Base-by-base conservation (phyloP, 352 stramenopile genomes). In the Phytopythium ostracodes region DNA sequence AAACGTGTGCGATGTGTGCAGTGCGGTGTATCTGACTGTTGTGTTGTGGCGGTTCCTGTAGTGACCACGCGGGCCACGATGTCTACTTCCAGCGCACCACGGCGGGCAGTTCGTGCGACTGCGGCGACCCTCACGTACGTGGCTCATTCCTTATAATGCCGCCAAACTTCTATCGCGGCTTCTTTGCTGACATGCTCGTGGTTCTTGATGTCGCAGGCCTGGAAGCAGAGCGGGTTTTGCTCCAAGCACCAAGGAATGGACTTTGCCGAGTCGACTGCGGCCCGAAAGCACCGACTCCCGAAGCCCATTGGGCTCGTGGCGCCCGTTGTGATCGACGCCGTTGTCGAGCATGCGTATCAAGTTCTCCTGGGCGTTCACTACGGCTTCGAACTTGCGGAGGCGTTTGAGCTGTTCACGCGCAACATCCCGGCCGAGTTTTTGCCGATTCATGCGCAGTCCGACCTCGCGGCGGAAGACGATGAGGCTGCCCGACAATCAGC, bases 51-150 rank as follows among this genome's bases (percentile, higher is more conserved):
- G 42, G 15, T 17, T 53, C 18, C n/a, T 40, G 20, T 51, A 87
- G 77, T 33, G 77, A 94, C 27, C 85, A 94, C 54, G 71, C 72
- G 1, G 87, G 85, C 20, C 87, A 96, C 42, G 85, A 94, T 47
- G 87, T 96, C 20, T 94, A 94, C 42, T 96, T 96, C 59, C 87
- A 96, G 63, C 71, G 87, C 33, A 96, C 87, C 0, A 92, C 87
- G 9, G 87, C 87, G 7, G 87, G 87, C 15, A 94, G 87, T 33
- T 96, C 85, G 0, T 96, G 87, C 64, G 87, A 96, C 49, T 96
- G 87, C 55, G 87, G 87, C 40, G 85, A 96, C 59, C 49, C 81
- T 18, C 84, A 96, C 65, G 87, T 93, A 69, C 42, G 78, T 65
- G 36, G 1, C 11, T 56, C 35, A 14, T 57, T 18, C 20, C 12